phyloP scores from a whole-genome alignment of 2,329 filamentous ascomycete species.

The Colletotrichum cereale region DNA sequence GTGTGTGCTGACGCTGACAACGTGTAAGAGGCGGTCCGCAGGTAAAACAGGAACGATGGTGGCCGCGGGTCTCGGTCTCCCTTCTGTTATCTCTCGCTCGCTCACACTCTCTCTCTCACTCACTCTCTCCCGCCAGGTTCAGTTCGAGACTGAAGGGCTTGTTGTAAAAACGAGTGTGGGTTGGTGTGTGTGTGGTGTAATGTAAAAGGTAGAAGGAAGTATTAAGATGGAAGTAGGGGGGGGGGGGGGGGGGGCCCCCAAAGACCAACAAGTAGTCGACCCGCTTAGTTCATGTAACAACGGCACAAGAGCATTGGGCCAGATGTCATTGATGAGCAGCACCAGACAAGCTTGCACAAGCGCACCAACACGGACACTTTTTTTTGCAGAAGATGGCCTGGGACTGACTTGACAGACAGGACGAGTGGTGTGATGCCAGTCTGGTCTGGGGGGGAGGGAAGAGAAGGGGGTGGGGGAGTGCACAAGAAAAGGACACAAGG shows the following conservation, averaged over 20 bases:
- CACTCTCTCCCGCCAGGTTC: slow-evolving; percentile 19
- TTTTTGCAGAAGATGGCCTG: slow-evolving; percentile 14
- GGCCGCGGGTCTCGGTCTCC: slow-evolving; percentile 18
- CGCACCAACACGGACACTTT: slow-evolving; percentile 20
- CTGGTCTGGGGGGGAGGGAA: slow-evolving; percentile 1
- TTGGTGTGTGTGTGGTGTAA: slow-evolving; percentile 3
- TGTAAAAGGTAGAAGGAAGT: slow-evolving; percentile 11
- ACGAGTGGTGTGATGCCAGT: neutral
- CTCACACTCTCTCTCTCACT: slow-evolving; percentile 12
- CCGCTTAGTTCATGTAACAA: slow-evolving; percentile 26
- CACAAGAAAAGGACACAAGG: slow-evolving; percentile 19
- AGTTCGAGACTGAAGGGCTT: neutral
- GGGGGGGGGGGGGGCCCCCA: too few species aligned
- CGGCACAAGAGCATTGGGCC: slow-evolving; percentile 24
- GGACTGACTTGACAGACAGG: slow-evolving; percentile 25
- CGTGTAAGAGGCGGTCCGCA: slow-evolving; percentile 18
- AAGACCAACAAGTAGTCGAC: slow-evolving; percentile 10
- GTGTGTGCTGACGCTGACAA: neutral
- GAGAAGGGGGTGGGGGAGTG: slow-evolving; percentile 1
- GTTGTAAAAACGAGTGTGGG: slow-evolving; percentile 35
- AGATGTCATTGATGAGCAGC: slow-evolving; percentile 38
- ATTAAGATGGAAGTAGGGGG: slow-evolving; percentile 14
- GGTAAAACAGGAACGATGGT: slow-evolving; percentile 31
- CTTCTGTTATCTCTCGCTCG: slow-evolving; percentile 17
- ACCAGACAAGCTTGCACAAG: slow-evolving; percentile 24